A percentile compares a stretch with the other conserved stretches of the same genome.
phyloP scores from a whole-genome alignment of 495 filamentous ascomycete genomes.

The Podospora pseudopauciseta region DNA sequence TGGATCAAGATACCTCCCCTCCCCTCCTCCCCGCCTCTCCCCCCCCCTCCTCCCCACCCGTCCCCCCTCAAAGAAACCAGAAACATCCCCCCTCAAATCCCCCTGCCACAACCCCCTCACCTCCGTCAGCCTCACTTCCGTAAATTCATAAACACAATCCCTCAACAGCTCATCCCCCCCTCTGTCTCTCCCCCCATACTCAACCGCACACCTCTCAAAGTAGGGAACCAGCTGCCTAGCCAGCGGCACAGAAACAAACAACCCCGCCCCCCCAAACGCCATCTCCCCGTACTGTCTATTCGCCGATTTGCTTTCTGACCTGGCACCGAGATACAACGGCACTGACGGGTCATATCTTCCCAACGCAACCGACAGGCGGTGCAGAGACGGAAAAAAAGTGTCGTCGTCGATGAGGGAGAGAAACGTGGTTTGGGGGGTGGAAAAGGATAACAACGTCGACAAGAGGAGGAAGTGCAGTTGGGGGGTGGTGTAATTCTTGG shows the following conservation, averaged over 20 bases:
- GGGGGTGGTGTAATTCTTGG: constrained; percentile 35
- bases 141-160: constrained; percentile 58
- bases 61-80: constrained; percentile 58
- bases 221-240: constrained; percentile 51
- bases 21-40: background rate
- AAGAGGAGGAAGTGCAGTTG: constrained; percentile 64
- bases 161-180: constrained; percentile 60
- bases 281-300: constrained; percentile 59
- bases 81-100: constrained; percentile 57
- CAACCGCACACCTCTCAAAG: constrained; percentile 52
- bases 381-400: constrained; percentile 66
- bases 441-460: constrained; percentile 50
- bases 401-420: constrained; percentile 67
- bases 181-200: constrained; percentile 17
- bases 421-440: constrained; percentile 58
- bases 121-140: constrained; percentile 53
- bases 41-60: too few relatives aligned
- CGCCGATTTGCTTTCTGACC: constrained; percentile 60
- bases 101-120: constrained; percentile 61
- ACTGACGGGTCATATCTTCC: constrained; percentile 46
- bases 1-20: too few relatives aligned
- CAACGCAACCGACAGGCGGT: constrained; percentile 50
- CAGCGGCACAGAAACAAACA: constrained; percentile 61
- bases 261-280: constrained; percentile 66
- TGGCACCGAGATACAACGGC: constrained; percentile 58